Conservation (phyloP, 352 stramenopile genomes). For the Phytopythium montanum region DNA sequence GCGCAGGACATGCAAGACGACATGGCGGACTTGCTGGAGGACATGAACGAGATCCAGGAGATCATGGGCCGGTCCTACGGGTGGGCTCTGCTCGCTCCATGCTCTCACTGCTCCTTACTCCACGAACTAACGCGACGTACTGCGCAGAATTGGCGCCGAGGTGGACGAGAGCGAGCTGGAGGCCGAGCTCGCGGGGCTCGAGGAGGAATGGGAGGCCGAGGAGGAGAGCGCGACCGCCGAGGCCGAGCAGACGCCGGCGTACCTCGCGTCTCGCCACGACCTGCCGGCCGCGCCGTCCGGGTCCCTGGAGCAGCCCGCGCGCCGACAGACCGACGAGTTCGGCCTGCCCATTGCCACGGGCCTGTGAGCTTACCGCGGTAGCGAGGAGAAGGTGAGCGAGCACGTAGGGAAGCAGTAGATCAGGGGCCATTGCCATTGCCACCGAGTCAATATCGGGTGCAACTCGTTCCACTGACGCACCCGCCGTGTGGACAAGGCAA, state of each 20-base stretch:
- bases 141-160: conserved; percentile 86
- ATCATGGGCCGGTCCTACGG: conserved; percentile 94
- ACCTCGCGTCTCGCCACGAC: conserved; percentile 55
- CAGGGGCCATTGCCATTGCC: too few relatives aligned
- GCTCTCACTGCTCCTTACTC: background rate
- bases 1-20: conserved; percentile 93
- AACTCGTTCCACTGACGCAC: too few relatives aligned
- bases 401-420: background rate
- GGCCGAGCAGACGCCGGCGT: conserved; percentile 54
- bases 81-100: conserved; percentile 23
- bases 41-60: conserved; percentile 98
- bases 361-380: background rate
- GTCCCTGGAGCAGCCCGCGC: conserved; percentile 26
- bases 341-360: conserved; percentile 46
- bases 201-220: conserved; percentile 91
- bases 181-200: conserved; percentile 92
- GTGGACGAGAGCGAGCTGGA: conserved; percentile 95
- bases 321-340: conserved; percentile 63
- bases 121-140: background rate
- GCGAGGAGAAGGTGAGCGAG: background rate
- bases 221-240: conserved; percentile 37
- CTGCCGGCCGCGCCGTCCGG: conserved; percentile 54
- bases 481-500: background rate
- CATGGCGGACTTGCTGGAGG: conserved; percentile 96
- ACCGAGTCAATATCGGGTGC: too few relatives aligned